Evolutionary conservation across 176 grass and related monocot species (phyloP).

Genomic region (Pontederia paniculata): DNA sequence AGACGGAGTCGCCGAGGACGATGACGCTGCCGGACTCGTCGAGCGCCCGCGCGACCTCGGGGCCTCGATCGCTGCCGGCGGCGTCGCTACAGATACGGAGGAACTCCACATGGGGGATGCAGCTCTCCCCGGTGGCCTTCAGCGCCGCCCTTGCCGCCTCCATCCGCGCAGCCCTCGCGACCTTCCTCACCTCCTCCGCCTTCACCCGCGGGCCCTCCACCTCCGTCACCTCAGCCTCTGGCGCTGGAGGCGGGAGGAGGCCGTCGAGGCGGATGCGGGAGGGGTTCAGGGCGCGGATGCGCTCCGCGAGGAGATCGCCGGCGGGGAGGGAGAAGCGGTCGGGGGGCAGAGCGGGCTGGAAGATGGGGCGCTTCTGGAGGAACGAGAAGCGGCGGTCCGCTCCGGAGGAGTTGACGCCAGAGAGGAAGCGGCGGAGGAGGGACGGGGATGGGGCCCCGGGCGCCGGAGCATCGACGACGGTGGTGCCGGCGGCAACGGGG

Average conservation of each 20-base stretch:
- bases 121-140: constrained; percentile 31
- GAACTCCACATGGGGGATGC: constrained; percentile 54
- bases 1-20: constrained; percentile 66
- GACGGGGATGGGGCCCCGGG: neutral
- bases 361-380: constrained; percentile 59
- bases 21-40: constrained; percentile 83
- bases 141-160: constrained; percentile 56
- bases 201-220: constrained; percentile 27
- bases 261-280: constrained; percentile 66
- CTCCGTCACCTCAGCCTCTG: neutral
- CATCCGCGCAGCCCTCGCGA: constrained; percentile 53
- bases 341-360: constrained; percentile 46
- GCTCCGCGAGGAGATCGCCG: constrained; percentile 43
- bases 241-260: constrained; percentile 36
- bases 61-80: constrained; percentile 25
- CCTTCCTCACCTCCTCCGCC: constrained; percentile 64
- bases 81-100: constrained; percentile 58
- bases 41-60: constrained; percentile 64
- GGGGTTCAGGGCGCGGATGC: constrained; percentile 56
- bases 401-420: constrained; percentile 3
- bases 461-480: neutral
- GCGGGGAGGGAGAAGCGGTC: constrained; percentile 22
- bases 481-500: neutral
- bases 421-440: neutral
- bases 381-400: constrained; percentile 39